These are phyloP conservation scores for Scheffersomyces cryptocercus DNA, from an alignment of 1,139 yeast genomes.

Conservation along the genomic window DNA sequence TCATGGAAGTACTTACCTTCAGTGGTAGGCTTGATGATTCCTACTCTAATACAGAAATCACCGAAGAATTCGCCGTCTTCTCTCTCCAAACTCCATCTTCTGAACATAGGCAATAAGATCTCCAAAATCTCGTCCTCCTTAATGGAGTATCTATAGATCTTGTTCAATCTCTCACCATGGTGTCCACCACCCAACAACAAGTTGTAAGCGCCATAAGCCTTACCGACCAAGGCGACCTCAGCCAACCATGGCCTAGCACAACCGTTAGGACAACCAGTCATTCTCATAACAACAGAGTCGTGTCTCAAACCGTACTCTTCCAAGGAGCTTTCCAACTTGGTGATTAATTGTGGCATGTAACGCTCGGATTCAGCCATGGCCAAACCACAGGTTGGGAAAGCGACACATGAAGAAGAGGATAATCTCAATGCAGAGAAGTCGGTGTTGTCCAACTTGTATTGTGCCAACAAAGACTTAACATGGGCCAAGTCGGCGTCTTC, in stretches of 20 bases:
- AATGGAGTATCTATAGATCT: constrained; percentile 83
- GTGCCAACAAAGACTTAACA: constrained; percentile 63
- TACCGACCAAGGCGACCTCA: constrained; percentile 93
- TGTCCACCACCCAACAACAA: constrained; percentile 96
- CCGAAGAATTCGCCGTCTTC: constrained; percentile 93
- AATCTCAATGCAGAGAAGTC: constrained; percentile 82
- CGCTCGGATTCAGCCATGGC: constrained; percentile 99
- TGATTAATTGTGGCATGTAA: constrained; percentile 79
- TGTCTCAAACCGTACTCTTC: constrained; percentile 94
- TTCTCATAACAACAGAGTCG: constrained; percentile 93
- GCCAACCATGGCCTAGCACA: constrained; percentile 99
- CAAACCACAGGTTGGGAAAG: constrained; percentile 97
- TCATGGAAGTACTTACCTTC: constrained; percentile 97
- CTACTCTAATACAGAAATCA: constrained; percentile 84
- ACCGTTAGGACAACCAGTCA: constrained; percentile 99
- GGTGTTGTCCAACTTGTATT: constrained; percentile 83
- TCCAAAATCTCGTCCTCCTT: constrained; percentile 86
- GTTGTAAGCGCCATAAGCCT: constrained; percentile 91
- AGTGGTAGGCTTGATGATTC: constrained; percentile 81
- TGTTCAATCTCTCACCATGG: constrained; percentile 90
- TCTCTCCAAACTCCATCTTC: constrained; percentile 93
- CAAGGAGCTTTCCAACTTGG: constrained; percentile 77
- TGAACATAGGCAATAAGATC: constrained; percentile 80
- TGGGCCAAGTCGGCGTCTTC: constrained; percentile 64
- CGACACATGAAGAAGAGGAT: constrained; percentile 96